Base-by-base conservation (phyloP, 768 basidiomycete species). In the Leccinellum albellum region DNA sequence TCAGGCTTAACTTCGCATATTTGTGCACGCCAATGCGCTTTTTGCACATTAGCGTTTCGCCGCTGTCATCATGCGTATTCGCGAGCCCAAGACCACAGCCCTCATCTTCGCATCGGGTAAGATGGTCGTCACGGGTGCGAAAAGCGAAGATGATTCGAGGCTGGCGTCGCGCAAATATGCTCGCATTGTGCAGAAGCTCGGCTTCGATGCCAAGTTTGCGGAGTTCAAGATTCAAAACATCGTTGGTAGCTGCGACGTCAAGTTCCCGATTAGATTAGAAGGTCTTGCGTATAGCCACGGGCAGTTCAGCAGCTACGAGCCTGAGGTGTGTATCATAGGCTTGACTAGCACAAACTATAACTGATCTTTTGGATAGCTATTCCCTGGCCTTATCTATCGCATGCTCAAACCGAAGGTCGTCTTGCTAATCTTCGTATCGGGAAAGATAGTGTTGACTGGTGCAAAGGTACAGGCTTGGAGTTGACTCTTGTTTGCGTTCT, bases 181-280 rank as follows among this genome's bases (percentile, higher is more conserved):
- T 47, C 88, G 97, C 52, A 99, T 99, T 70, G 94, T 99, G 40
- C 97, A 98, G 79, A 98, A 99, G 75, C 87, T 98, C 53, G 97
- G 97, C 28, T 99, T 99, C 75, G 96, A 98, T 61, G 95, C 96
- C 66, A 98, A 98, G 77, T 98, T 98, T 74, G 93, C 92, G 40
- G 96, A 99, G 74, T 98, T 98, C 80, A 99, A 98, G 78, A 98
- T 98, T 51, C 96, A 98, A 80, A 99, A 98, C 74, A 98, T 98
- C 49, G 97, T 98, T 32, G 96, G 95, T 47, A 89, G 87, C 70
- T 98, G 96, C 74, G 96, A 99, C 70, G 96, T 98, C 70, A 96
- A 95, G 78, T 98, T 99, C 78, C 96, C 97, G 59, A 98, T 98
- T 69, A 86, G 97, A 60, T 78, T 98, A 68, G 97, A 98, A 77